phyloP scores from a whole-genome alignment of 2,329 filamentous ascomycete genomes.

The Spiromastix sp. region DNA sequence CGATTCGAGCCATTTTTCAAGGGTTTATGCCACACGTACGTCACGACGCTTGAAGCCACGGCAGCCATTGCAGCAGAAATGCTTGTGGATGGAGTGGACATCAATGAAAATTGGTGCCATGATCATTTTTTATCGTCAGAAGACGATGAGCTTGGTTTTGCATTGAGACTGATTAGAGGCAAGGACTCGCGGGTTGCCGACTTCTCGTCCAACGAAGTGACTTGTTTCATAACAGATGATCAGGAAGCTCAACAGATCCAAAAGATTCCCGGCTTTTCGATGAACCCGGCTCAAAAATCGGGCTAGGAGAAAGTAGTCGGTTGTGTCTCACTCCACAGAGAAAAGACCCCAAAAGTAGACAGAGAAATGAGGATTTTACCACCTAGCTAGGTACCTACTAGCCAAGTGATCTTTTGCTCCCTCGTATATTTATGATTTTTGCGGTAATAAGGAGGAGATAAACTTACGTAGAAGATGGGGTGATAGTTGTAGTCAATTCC shows the following conservation, averaged over 20 bases:
- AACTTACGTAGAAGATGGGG: too few species aligned
- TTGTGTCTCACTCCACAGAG: too few species aligned
- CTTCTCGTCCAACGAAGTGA: conserved; percentile 15
- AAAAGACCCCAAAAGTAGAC: too few species aligned
- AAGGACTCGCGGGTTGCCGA: conserved; percentile 16
- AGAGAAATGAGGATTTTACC: too few species aligned
- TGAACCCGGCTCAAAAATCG: too few species aligned
- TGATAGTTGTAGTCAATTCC: too few species aligned
- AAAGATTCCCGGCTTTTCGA: conserved; percentile 15
- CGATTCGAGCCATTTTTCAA: conserved; percentile 11
- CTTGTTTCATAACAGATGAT: conserved; percentile 15
- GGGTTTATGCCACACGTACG: conserved; percentile 13
- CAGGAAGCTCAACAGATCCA: conserved; percentile 11
- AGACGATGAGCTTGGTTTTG: conserved; percentile 7
- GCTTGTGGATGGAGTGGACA: conserved; percentile 18
- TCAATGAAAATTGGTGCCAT: conserved; percentile 14
- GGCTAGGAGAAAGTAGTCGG: too few species aligned
- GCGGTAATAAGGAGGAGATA: too few species aligned
- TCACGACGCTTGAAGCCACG: conserved; percentile 13
- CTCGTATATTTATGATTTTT: too few species aligned
- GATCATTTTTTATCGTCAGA: conserved; percentile 8
- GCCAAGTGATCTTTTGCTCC: too few species aligned
- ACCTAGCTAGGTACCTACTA: too few species aligned
- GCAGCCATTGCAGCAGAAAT: conserved; percentile 19
- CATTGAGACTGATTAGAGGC: conserved; percentile 8